Conservation (phyloP, 331 rosid species). For the Malus hybrid region DNA sequence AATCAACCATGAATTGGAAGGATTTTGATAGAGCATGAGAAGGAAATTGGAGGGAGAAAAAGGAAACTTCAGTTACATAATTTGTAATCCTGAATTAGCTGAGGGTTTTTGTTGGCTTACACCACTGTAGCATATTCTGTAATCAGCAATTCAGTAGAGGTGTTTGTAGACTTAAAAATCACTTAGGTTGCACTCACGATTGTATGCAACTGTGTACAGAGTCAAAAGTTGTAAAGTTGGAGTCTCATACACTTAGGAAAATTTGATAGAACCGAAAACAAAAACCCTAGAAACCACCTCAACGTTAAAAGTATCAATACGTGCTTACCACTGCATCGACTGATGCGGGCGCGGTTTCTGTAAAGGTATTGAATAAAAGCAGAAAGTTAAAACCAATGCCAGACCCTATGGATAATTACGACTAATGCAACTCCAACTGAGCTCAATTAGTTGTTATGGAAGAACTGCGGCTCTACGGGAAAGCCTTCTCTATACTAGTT, state of each 20-base stretch:
- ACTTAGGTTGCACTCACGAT: not conserved
- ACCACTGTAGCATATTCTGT: not conserved
- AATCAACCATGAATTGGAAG: not conserved
- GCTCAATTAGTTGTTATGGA: no score
- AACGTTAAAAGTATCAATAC: not conserved
- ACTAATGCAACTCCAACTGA: no score
- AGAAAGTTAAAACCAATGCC: no score
- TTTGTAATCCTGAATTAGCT: not conserved
- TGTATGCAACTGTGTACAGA: not conserved
- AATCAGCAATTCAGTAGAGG: not conserved
- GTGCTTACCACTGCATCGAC: not conserved
- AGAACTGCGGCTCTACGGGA: no score
- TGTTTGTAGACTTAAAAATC: not conserved
- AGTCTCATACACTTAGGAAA: not conserved
- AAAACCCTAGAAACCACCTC: not conserved
- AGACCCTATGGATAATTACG: no score
- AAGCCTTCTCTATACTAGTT: no score
- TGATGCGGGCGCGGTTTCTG: no score
- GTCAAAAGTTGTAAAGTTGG: not conserved
- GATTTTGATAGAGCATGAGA: not conserved
- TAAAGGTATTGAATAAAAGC: no score
- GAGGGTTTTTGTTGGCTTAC: not conserved
- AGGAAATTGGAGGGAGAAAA: not conserved
- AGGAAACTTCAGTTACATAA: no score
- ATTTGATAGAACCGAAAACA: not conserved